phyloP scores from a whole-genome alignment of 2,329 filamentous ascomycete genomes.

The Colletotrichum camelliae region DNA sequence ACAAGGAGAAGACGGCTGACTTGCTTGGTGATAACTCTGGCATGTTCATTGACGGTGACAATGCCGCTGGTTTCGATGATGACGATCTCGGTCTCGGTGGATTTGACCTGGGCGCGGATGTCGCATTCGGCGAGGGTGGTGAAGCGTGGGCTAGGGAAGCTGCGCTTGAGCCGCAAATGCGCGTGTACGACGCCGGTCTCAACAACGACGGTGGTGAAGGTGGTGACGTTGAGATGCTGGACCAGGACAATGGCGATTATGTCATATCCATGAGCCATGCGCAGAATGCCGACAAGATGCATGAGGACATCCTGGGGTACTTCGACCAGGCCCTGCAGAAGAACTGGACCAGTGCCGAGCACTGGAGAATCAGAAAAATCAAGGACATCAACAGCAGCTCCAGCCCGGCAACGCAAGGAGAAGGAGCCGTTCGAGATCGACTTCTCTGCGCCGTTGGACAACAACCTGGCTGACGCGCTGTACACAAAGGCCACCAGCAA shows the following conservation, averaged over 20 bases:
- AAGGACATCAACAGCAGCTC: constrained; percentile 70
- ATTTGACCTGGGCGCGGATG: constrained; percentile 73
- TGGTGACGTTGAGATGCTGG: constrained; percentile 62
- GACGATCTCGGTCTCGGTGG: constrained; percentile 67
- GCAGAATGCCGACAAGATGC: constrained; percentile 65
- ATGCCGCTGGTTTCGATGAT: constrained; percentile 80
- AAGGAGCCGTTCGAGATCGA: constrained; percentile 97
- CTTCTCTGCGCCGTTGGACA: constrained; percentile 78
- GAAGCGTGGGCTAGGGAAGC: constrained; percentile 95
- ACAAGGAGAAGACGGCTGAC: constrained; percentile 62
- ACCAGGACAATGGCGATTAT: constrained; percentile 74
- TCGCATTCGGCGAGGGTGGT: constrained; percentile 93
- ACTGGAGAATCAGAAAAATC: constrained; percentile 96
- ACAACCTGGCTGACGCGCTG: constrained; percentile 74
- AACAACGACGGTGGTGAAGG: constrained; percentile 62
- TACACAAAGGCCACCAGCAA: constrained; percentile 84
- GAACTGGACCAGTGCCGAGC: constrained; percentile 98
- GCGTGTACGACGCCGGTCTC: constrained; percentile 71
- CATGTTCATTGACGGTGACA: constrained; percentile 86
- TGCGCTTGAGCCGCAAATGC: constrained; percentile 84
- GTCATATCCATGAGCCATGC: constrained; percentile 78
- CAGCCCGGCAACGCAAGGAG: constrained; percentile 78
- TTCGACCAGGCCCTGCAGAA: constrained; percentile 96
- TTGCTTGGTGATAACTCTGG: constrained; percentile 73
- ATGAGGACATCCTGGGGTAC: constrained; percentile 96